A percentile compares a stretch with the other conserved stretches of the same genome.
Evolutionary conservation across 345 rosid genomes (phyloP).

Genomic region (Syzygium grande): DNA sequence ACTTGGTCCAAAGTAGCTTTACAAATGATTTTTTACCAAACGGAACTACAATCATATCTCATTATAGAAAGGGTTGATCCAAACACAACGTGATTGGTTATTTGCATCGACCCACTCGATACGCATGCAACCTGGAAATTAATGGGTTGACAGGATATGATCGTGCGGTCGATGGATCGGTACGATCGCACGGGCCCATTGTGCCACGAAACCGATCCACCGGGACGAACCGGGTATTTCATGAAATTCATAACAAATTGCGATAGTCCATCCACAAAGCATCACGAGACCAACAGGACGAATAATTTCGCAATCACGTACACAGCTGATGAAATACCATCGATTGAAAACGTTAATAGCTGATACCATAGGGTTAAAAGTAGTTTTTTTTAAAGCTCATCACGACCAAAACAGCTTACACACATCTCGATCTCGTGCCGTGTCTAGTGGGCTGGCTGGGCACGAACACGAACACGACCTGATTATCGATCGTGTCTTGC

Average conservation of each 20-base stretch:
- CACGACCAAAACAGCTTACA: no score
- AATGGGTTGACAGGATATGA: background rate
- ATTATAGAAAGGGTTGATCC: background rate
- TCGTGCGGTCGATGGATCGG: background rate
- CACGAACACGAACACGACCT: no score
- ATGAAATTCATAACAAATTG: background rate
- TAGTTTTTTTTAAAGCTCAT: no score
- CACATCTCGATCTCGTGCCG: no score
- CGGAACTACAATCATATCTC: no score
- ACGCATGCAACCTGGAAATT: rapidly evolving
- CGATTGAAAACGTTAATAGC: background rate
- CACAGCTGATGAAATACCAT: no score
- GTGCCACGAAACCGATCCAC: rapidly evolving
- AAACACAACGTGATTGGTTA: rapidly evolving
- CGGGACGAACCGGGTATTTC: background rate
- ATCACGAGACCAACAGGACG: rapidly evolving
- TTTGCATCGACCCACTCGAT: background rate
- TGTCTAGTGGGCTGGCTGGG: no score
- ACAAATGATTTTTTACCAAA: no score
- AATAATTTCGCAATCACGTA: background rate
- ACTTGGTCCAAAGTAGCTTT: no score
- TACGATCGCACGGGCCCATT: background rate
- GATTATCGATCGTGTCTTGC: background rate
- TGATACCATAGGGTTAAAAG: background rate
- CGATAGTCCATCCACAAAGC: rapidly evolving